These are phyloP conservation scores for Erysimum cheiranthoides DNA, from an alignment of 345 rosid genomes.

Conservation along the genomic window DNA sequence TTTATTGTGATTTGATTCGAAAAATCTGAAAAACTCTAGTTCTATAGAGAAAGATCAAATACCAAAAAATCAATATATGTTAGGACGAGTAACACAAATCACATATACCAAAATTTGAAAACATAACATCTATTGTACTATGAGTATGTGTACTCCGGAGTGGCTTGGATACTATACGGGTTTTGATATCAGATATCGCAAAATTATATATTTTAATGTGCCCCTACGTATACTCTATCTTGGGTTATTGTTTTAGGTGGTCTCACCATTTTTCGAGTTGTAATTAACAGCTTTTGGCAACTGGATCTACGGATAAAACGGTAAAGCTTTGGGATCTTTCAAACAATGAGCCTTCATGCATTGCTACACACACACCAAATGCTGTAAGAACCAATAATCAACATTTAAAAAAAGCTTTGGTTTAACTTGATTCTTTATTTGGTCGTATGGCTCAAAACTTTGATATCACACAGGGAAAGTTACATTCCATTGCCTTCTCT, in stretches of 20 bases:
- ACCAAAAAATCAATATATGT: too few species aligned
- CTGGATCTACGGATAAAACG: background rate
- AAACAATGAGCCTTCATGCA: background rate
- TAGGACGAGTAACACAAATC: background rate
- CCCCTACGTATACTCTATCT: background rate
- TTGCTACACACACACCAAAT: background rate
- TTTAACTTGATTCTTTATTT: background rate
- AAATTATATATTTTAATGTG: too few species aligned
- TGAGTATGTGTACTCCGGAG: too few species aligned
- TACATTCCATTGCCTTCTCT: background rate
- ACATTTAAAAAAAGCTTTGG: background rate
- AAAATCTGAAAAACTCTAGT: background rate
- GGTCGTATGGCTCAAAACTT: background rate
- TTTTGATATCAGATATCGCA: too few species aligned
- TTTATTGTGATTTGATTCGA: background rate
- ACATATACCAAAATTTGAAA: background rate
- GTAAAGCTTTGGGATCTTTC: slow-evolving; percentile 3
- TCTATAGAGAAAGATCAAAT: background rate
- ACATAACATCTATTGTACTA: background rate
- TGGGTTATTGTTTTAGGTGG: background rate
- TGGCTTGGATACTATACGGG: too few species aligned
- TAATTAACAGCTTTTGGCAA: background rate
- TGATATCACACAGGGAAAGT: background rate
- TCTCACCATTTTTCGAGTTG: background rate
- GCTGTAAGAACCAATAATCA: background rate